Conservation (phyloP, 2,329 filamentous ascomycete genomes). For the Phialemoniopsis sp. region DNA sequence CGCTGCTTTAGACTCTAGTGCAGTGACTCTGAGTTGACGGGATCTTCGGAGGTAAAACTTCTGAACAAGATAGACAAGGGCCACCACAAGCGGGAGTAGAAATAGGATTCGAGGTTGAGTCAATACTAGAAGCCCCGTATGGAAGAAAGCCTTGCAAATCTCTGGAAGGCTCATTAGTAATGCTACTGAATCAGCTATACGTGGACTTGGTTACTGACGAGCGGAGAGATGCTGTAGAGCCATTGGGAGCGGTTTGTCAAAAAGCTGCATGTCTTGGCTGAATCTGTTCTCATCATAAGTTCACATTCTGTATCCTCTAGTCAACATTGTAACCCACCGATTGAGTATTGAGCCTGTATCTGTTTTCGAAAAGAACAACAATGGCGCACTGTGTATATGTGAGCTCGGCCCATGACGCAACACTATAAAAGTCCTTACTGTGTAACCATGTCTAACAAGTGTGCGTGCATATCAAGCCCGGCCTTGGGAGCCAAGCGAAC, state of each 20-base stretch:
- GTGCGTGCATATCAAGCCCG: conserved; percentile 22
- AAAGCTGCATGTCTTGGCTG: conserved; percentile 36
- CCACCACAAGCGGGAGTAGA: conserved; percentile 37
- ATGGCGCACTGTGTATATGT: conserved; percentile 21
- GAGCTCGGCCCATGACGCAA: conserved; percentile 5
- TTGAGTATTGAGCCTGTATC: conserved; percentile 36
- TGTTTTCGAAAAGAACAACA: conserved; percentile 32
- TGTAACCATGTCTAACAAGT: conserved; percentile 11
- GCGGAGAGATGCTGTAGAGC: conserved; percentile 24
- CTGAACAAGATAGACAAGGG: conserved; percentile 39
- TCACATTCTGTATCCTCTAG: neutral
- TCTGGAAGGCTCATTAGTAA: too few relatives aligned
- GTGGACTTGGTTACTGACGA: conserved; percentile 22
- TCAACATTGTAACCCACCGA: conserved; percentile 16
- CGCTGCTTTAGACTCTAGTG: conserved; percentile 48
- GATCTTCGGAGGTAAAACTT: conserved; percentile 51
- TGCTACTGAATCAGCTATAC: too few relatives aligned
- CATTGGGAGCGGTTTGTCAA: conserved; percentile 35
- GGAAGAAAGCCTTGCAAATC: conserved; percentile 32
- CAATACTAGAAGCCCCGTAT: conserved; percentile 38
- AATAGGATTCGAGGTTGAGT: conserved; percentile 40
- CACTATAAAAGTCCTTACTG: neutral
- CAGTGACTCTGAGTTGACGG: conserved; percentile 49
- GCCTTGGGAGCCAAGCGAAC: conserved; percentile 27
- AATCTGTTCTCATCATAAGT: conserved; percentile 22